Evolutionary conservation across 257 asterid genomes (phyloP).

Genomic region (Gentiana dahurica): DNA sequence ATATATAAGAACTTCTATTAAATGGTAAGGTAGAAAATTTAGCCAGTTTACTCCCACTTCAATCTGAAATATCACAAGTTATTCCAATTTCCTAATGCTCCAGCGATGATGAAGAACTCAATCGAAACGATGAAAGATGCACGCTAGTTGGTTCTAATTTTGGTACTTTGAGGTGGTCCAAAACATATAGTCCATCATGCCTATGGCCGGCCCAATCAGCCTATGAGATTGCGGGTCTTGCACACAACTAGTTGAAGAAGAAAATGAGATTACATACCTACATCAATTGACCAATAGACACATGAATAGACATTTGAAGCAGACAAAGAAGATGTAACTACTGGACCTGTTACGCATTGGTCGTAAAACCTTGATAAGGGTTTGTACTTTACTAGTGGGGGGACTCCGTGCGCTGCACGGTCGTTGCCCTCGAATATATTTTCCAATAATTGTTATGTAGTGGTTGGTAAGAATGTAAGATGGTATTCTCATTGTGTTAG

Average conservation of each 20-base stretch:
- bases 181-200: not conserved
- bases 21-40: not conserved
- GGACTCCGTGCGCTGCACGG: no score
- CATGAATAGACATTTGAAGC: no score
- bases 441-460: no score
- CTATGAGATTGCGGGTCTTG: not conserved
- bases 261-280: not conserved
- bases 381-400: no score
- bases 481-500: no score
- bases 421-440: no score
- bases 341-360: no score
- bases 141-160: not conserved
- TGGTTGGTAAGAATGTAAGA: no score
- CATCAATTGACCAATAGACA: no score
- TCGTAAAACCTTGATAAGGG: no score
- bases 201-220: slow-evolving; percentile 1
- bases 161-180: not conserved
- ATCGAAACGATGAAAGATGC: not conserved
- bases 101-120: not conserved
- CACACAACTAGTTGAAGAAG: not conserved
- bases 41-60: not conserved
- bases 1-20: not conserved
- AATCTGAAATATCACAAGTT: not conserved
- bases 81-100: not conserved
- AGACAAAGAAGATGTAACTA: no score